Base-by-base conservation (phyloP, 768 basidiomycete genomes). In the Hebeloma cylindrosporum region DNA sequence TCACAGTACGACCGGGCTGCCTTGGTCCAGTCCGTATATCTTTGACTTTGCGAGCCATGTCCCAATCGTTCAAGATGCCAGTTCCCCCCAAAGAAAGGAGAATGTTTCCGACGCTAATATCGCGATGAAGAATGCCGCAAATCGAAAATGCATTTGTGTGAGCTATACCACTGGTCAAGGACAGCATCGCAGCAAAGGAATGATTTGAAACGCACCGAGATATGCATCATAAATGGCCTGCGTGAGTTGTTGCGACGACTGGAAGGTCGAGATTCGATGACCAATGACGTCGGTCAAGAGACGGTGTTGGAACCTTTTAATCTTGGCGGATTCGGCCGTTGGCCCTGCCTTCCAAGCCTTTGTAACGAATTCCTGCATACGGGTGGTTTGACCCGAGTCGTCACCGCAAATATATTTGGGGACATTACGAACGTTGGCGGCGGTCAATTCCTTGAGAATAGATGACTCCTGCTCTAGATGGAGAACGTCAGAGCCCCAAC, bases 361-460 rank as follows among this genome's bases (percentile, higher is more conserved):
- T 8, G 16, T 31, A 0, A 20, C 34, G 20, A 34, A 54, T 3
- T 37, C 17, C 6, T 57, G 35, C 1, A 57, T 57, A 11, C 14
- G 6, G 1, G 62, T 62, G 3, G 14, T 25, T 8, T 58, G 56
- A 7, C 47, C 29, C 7, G 7, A 7, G 41, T 72, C 67, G 18
- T 57, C 61, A 2, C 63, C 68, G 21, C 54, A 58, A 7, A 61
- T 26, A 17, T 65, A 39, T 16, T 27, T 33, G 0, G 67, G 62
- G 20, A 70, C 48, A 35, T 64, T 39, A 3, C 41, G 41, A 5
- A 66, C 57, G 1, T 41, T 16, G 3, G 26, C 22, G 10, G 43
- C 16, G 7, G 60, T 52, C 20, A 68, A 46, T 6, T 33, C 16
- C 14, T 16, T 16, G 8, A 65, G 51, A 13, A 58, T 54, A 3